Percentiles rank a stretch among this genome's conserved stretches.
Evolutionary conservation across 768 basidiomycete genomes (phyloP).

Genomic region (Cystofilobasidium ferigula): DNA sequence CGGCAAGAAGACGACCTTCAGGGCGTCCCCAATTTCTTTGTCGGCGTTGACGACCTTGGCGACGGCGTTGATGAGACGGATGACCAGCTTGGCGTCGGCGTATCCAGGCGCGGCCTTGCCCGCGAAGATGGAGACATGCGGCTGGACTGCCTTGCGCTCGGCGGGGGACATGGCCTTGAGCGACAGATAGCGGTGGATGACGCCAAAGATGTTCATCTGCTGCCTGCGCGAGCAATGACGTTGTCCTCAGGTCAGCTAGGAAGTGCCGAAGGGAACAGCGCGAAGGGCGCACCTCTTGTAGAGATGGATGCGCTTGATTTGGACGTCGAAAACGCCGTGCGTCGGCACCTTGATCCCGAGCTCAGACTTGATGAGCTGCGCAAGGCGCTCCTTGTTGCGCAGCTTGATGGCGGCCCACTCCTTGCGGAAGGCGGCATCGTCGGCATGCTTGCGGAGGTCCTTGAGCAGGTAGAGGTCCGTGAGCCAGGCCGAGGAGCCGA

Average conservation of each 20-base stretch:
- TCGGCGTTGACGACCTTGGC: conserved; percentile 68
- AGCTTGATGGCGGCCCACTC: conserved; percentile 79
- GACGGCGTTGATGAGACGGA: conserved; percentile 71
- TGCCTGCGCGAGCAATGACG: background rate
- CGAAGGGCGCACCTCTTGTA: conserved; percentile 52
- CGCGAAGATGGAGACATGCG: conserved; percentile 82
- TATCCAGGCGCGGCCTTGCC: conserved; percentile 49
- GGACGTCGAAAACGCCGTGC: conserved; percentile 36
- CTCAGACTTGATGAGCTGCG: conserved; percentile 41
- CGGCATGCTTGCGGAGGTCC: background rate
- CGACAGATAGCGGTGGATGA: conserved; percentile 63
- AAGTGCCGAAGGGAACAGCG: too few relatives aligned
- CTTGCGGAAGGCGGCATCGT: conserved; percentile 51
- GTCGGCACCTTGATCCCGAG: conserved; percentile 35
- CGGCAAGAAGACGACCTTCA: conserved; percentile 84
- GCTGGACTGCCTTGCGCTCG: conserved; percentile 66
- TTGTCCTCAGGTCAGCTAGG: background rate
- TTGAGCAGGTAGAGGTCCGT: conserved; percentile 70
- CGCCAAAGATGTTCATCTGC: conserved; percentile 72
- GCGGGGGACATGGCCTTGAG: conserved; percentile 67
- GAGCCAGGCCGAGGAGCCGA: conserved; percentile 71
- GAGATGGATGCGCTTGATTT: conserved; percentile 72
- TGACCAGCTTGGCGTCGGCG: conserved; percentile 79
- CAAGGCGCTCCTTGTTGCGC: conserved; percentile 80
- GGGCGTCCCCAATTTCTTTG: conserved; percentile 67